Evolutionary conservation across 768 basidiomycete species (phyloP).

Genomic region (Suillus subalutaceus): DNA sequence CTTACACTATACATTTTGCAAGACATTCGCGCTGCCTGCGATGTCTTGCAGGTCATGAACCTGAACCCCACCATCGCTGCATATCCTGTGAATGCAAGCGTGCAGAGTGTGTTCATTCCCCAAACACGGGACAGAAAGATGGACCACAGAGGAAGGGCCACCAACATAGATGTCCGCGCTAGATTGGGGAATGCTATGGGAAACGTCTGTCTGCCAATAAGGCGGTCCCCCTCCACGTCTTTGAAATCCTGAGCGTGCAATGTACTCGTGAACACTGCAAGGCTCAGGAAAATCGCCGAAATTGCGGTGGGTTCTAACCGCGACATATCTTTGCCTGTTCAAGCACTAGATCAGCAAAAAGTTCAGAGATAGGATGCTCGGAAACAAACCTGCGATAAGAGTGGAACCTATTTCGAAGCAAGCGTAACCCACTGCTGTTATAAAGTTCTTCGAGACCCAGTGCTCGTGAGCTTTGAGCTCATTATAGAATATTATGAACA

Average conservation of each 20-base stretch:
- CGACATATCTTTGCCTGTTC: constrained; percentile 21
- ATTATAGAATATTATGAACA: constrained; percentile 41
- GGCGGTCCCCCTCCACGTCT: constrained; percentile 43
- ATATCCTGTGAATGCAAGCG: constrained; percentile 20
- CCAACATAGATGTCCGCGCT: constrained; percentile 19
- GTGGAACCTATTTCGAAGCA: constrained; percentile 37
- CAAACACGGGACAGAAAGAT: constrained; percentile 25
- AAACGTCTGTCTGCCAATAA: constrained; percentile 39
- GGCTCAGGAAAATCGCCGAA: constrained; percentile 31
- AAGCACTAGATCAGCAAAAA: neutral
- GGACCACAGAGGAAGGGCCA: constrained; percentile 29
- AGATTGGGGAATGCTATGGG: constrained; percentile 40
- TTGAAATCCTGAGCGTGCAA: constrained; percentile 35
- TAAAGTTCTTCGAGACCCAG: constrained; percentile 32
- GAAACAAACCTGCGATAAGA: constrained; percentile 34
- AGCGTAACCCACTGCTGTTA: constrained; percentile 37
- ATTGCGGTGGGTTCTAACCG: constrained; percentile 14
- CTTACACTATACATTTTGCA: constrained; percentile 28
- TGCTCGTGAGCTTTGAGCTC: constrained; percentile 33
- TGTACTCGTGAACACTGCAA: constrained; percentile 33
- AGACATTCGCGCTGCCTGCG: constrained; percentile 24
- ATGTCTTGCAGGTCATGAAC: constrained; percentile 21
- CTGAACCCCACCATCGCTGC: constrained; percentile 21
- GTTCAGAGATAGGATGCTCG: neutral
- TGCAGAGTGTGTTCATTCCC: constrained; percentile 18